Evolutionary conservation across 176 grass and related monocot species (phyloP).

Genomic region (Puccinellia tenuiflora): DNA sequence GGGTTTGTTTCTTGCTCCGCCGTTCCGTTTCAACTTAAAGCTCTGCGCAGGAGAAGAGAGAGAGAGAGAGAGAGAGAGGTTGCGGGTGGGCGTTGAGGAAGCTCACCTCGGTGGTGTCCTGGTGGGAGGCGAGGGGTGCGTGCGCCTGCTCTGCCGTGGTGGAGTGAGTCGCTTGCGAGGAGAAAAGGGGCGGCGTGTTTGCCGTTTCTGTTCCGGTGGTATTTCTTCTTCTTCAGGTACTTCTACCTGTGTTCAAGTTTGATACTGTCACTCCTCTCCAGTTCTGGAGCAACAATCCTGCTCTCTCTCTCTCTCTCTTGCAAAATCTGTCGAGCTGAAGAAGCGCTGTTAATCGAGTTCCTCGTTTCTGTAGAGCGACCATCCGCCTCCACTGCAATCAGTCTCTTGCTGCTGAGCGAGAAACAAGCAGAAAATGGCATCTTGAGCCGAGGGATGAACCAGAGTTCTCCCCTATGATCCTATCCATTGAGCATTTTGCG

Average conservation of each 20-base stretch:
- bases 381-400: no score
- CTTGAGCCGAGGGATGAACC: neutral
- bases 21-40: slow-evolving; percentile 33
- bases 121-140: slow-evolving; percentile 18
- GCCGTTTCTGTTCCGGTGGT: neutral
- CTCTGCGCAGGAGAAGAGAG: neutral
- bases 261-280: neutral
- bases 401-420: neutral
- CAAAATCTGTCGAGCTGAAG: neutral
- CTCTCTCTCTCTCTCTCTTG: neutral
- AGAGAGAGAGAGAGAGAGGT: no score
- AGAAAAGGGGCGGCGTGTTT: neutral
- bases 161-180: neutral
- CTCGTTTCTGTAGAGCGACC: neutral
- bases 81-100: no score
- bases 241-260: neutral
- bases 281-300: neutral
- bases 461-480: neutral
- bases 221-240: slow-evolving; percentile 17
- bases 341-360: neutral
- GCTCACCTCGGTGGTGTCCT: neutral
- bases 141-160: neutral
- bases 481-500: neutral
- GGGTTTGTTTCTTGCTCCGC: neutral
- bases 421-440: neutral